Conservation (phyloP, 768 basidiomycete genomes). For the Sarcodon aspratus region DNA sequence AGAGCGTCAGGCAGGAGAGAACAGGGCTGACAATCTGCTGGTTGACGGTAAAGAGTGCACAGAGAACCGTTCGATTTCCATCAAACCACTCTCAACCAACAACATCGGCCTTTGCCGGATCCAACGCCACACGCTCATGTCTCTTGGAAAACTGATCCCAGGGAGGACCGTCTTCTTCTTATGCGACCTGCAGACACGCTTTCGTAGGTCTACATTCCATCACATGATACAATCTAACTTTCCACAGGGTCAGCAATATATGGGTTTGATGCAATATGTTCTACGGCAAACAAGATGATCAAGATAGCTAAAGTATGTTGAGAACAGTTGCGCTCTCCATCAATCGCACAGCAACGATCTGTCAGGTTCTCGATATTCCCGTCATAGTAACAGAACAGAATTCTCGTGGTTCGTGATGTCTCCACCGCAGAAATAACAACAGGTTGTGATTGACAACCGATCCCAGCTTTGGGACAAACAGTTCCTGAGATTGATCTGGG, state of each 20-base stretch:
- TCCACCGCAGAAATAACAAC: too few species aligned
- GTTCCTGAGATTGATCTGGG: conserved; percentile 47
- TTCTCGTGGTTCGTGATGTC: conserved; percentile 41
- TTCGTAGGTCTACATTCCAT: conserved; percentile 38
- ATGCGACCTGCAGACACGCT: conserved; percentile 76
- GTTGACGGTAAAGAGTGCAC: neutral
- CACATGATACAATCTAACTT: neutral
- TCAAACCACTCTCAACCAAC: neutral
- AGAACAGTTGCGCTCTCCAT: neutral
- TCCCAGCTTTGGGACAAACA: conserved; percentile 56
- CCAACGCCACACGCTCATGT: conserved; percentile 9
- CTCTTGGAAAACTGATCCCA: conserved; percentile 21
- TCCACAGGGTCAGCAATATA: conserved; percentile 39
- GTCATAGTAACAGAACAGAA: conserved; percentile 84
- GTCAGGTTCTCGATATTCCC: conserved; percentile 50
- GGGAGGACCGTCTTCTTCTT: conserved; percentile 50
- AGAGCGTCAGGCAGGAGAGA: neutral
- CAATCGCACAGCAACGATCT: neutral
- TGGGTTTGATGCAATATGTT: conserved; percentile 59
- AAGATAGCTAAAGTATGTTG: conserved; percentile 52
- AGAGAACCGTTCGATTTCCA: neutral
- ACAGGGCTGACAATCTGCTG: conserved; percentile 1
- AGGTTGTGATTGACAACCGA: too few species aligned
- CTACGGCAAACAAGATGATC: conserved; percentile 67
- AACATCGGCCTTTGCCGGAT: conserved; percentile 2